These are phyloP conservation scores for Monilinia aucupariae DNA, from an alignment of 2,329 filamentous ascomycete genomes.

Conservation along the genomic window DNA sequence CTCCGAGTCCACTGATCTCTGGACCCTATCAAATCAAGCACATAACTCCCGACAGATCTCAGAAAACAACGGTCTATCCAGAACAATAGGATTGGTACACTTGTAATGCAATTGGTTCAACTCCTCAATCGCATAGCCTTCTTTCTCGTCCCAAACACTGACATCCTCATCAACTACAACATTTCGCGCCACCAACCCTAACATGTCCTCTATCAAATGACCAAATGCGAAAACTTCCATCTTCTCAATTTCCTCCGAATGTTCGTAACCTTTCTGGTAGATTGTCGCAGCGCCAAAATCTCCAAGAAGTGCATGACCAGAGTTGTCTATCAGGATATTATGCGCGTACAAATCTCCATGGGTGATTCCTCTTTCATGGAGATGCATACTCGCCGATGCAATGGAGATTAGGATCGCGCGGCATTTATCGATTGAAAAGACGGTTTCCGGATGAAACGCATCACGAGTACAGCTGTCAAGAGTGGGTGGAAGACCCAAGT, in stretches of 20 bases:
- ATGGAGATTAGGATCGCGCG: conserved; percentile 39
- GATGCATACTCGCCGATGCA: conserved; percentile 40
- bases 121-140: conserved; percentile 28
- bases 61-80: conserved; percentile 29
- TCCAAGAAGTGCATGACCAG: conserved; percentile 42
- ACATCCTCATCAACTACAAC: conserved; percentile 19
- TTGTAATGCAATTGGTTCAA: conserved; percentile 32
- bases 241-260: conserved; percentile 36
- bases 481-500: conserved; percentile 42
- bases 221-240: conserved; percentile 46
- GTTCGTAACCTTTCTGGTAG: conserved; percentile 34
- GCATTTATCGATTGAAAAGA: conserved; percentile 33
- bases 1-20: background rate
- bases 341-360: conserved; percentile 47
- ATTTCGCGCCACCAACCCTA: conserved; percentile 35
- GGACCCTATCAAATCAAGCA: conserved; percentile 1
- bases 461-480: conserved; percentile 44
- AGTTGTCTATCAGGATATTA: conserved; percentile 41
- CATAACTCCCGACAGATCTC: conserved; percentile 23
- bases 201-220: conserved; percentile 43
- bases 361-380: conserved; percentile 41
- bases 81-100: conserved; percentile 31
- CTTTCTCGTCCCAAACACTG: conserved; percentile 28
- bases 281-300: conserved; percentile 46
- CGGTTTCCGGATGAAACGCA: conserved; percentile 35